Base-by-base conservation (phyloP, 345 rosid species). In the Aegle marmelos region DNA sequence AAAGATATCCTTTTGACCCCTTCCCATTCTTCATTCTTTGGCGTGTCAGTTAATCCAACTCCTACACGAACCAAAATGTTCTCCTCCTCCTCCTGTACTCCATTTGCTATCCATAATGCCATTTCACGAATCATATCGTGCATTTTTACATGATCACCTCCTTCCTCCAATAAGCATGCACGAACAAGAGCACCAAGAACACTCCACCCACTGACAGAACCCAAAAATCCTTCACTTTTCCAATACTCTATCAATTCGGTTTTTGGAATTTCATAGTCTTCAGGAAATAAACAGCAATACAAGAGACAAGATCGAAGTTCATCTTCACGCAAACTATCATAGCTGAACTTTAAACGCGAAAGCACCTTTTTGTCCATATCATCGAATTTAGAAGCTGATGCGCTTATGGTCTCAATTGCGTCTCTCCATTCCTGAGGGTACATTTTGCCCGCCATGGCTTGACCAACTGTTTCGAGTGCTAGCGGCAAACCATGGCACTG, bases 11-110 rank as follows among this genome's bases (percentile, higher is more conserved):
- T 82, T 67, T 50, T 73, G n/a, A n/a, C 64, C 2, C 53, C 69
- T 41, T 76, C 74, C 83, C 85, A 84, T 71, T 33, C 50, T 7
- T 57, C 34, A 19, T 58, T 8, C 31, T 59, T 79, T 33, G 77
- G 79, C 24, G 63, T 63, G 16, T 63, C 73, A 14, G 22, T 33
- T 22, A 60, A n/a, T 33, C 57, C 21, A 30, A 16, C 71, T 21
- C 64, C 78, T 63, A 73, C 73, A 24, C 72, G 41, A 48, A 82
- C 76, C 24, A 77, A 1, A 57, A 79, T 13, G 0, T 13, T 39
- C 16, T 68, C 54, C 69, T 79, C 48, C 36, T 57, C 24, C 66
- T 48, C 30, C 30, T 75, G 57, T 2, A 19, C 1, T 27, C 73
- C 75, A 11, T 3, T 41, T 10, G 50, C 50, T 41, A 41, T 41